phyloP scores from a whole-genome alignment of 1,284 basidiomycete genomes.

The Melampsora occidentalis region DNA sequence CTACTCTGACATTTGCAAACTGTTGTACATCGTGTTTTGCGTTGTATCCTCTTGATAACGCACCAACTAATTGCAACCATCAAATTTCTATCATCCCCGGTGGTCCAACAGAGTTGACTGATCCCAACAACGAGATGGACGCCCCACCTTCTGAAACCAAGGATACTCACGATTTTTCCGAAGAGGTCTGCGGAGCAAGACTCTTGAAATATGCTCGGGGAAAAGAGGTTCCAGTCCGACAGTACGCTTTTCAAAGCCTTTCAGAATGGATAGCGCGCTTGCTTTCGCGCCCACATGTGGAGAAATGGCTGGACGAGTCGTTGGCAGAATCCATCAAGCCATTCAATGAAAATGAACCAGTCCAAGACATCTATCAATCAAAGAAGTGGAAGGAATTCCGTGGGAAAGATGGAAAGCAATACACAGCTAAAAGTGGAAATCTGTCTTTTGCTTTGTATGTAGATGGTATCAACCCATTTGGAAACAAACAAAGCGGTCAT shows the following conservation, averaged over 20 bases:
- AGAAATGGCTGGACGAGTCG: not conserved
- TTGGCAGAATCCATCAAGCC: not conserved
- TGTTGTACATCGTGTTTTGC: conserved; percentile 16
- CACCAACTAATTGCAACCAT: not conserved
- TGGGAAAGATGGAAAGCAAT: conserved; percentile 10
- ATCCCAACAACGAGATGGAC: not conserved
- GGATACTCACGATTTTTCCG: not conserved
- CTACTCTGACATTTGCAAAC: not conserved
- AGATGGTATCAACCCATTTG: conserved; percentile 18
- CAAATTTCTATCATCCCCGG: not conserved
- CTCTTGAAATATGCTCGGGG: not conserved
- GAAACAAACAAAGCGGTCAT: conserved; percentile 9
- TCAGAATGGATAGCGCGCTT: conserved; percentile 10
- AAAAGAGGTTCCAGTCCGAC: not conserved
- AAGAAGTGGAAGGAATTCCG: conserved; percentile 18
- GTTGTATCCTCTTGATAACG: not conserved
- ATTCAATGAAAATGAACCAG: not conserved
- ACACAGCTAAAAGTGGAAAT: not conserved
- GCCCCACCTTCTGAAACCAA: not conserved
- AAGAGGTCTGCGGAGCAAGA: not conserved
- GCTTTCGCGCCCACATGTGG: not conserved
- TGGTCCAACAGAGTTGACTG: not conserved
- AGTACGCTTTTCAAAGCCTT: conserved; percentile 2
- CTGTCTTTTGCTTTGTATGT: conserved; percentile 15
- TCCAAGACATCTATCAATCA: conserved; percentile 20